Evolutionary conservation across 192 early-diverging fungal genomes (phyloP), one percentile per base, ranked within the genome.

Genomic region (Lobosporangium transversale): DNA sequence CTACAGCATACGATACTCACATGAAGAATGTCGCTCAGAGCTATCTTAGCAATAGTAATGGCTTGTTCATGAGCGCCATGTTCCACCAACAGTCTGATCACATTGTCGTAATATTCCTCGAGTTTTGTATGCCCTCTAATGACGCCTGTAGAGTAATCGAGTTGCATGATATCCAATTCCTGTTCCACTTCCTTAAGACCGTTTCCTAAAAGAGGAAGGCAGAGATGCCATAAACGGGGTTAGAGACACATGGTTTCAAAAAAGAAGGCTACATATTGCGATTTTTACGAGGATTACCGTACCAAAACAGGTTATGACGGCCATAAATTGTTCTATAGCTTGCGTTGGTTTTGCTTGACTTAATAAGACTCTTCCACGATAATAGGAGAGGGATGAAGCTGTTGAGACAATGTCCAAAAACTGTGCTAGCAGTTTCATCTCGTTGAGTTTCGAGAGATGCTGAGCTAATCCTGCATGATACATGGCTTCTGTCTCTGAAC

Each of bases 161-260:
- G 53, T 14, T 66, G 64, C 64, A 76, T 66, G 44, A 76, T 67
- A 23, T 76, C 73, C n/a, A 76, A 64, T 23, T 76, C 73, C 45
- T 67, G 63, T 11, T 76, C 73, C 4, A 67, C 64, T 17, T 37
- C 48, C 15, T 62, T 59, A 35, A 76, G 45, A 47, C 67, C 73
- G 33, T 67, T 76, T 24, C 73, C 73, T 76, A 51, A 24, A 20
- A 9, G 12, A 1, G 0, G 2, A 51, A 23, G 15, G 21, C 3
- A 26, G 11, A 51, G 35, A 35, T 17, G 20, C 10, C 12, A 30
- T 18, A 53, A 51, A 36, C 14, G 14, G 18, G 6, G 20, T 10
- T 26, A 20, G 35, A 50, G 36, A 15, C 11, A 44, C n/a, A n/a
- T n/a, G n/a, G n/a, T n/a, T n/a, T n/a, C n/a, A n/a, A n/a, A n/a